A percentile compares a stretch with the other conserved stretches of the same genome.
phyloP scores from a whole-genome alignment of 1,284 basidiomycete genomes.

The Ceratorhiza oryzae-sativae region DNA sequence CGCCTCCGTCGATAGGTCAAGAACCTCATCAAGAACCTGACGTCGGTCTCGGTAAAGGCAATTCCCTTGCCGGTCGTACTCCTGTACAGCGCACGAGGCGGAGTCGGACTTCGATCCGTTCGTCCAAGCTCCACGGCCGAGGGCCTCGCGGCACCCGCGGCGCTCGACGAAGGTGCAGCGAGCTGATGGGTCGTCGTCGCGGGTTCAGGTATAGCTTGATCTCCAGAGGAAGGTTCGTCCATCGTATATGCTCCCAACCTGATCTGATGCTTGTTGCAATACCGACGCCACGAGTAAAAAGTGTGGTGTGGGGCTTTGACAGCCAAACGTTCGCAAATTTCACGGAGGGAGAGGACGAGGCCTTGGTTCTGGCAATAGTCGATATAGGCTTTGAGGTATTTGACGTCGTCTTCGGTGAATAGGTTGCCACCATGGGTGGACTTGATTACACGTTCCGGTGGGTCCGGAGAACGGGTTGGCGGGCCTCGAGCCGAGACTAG shows the following conservation, averaged over 20 bases:
- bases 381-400: conserved; percentile 81
- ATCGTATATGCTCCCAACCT: conserved; percentile 80
- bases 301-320: conserved; percentile 86
- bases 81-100: conserved; percentile 73
- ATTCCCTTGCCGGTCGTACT: conserved; percentile 87
- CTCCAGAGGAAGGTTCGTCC: conserved; percentile 52
- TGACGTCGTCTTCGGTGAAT: conserved; percentile 78
- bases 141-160: conserved; percentile 1
- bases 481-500: conserved; percentile 49
- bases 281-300: conserved; percentile 86
- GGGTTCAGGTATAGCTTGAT: neutral
- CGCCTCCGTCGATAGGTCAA: conserved; percentile 75
- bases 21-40: conserved; percentile 73
- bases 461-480: conserved; percentile 77
- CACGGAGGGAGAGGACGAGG: conserved; percentile 74
- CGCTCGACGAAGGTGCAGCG: conserved; percentile 11
- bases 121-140: conserved; percentile 4
- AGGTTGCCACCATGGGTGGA: conserved; percentile 84
- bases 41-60: conserved; percentile 80
- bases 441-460: conserved; percentile 79
- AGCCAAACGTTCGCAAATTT: conserved; percentile 83
- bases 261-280: conserved; percentile 87
- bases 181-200: conserved; percentile 40
- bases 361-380: conserved; percentile 86
- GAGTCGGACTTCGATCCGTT: conserved; percentile 73